Conservation (phyloP, 768 basidiomycete species). For the Leccinum variicolor region DNA sequence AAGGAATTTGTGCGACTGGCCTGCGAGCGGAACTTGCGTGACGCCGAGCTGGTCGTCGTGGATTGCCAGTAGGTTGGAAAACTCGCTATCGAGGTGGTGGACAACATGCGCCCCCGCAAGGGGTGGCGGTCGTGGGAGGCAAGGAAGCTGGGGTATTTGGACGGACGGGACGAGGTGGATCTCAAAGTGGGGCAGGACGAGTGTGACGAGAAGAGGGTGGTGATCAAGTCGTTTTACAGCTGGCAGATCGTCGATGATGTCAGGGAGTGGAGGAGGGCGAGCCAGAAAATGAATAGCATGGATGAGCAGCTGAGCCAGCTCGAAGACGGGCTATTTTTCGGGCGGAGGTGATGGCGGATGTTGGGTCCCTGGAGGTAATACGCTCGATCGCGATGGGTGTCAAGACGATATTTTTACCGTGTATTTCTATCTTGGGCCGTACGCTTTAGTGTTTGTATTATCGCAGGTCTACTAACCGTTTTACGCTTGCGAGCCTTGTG, state of each 20-base stretch:
- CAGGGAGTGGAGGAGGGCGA: slow-evolving; percentile 55
- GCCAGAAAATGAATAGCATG: slow-evolving; percentile 40
- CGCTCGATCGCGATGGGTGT: slow-evolving; percentile 66
- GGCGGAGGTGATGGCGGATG: slow-evolving; percentile 35
- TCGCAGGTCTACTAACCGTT: slow-evolving; percentile 9
- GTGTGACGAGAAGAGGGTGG: slow-evolving; percentile 68
- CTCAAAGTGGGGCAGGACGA: slow-evolving; percentile 75
- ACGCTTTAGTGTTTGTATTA: slow-evolving; percentile 24
- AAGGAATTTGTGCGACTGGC: slow-evolving; percentile 63
- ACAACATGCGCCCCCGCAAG: slow-evolving; percentile 58
- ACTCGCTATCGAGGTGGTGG: slow-evolving; percentile 50
- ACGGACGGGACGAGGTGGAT: slow-evolving; percentile 64
- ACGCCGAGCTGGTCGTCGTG: slow-evolving; percentile 63
- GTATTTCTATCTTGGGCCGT: slow-evolving; percentile 27
- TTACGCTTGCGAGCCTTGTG: slow-evolving; percentile 12
- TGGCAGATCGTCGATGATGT: slow-evolving; percentile 82
- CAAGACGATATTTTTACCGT: slow-evolving; percentile 21
- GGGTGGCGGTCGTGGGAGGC: slow-evolving; percentile 79
- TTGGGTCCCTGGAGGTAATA: slow-evolving; percentile 40
- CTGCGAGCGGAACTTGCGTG: slow-evolving; percentile 42
- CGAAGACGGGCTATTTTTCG: slow-evolving; percentile 14
- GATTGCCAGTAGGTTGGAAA: slow-evolving; percentile 76
- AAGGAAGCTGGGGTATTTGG: slow-evolving; percentile 65
- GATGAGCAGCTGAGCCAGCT: slow-evolving; percentile 31
- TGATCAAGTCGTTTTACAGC: slow-evolving; percentile 81